Base-by-base conservation (phyloP, 805 yeast genomes). In the Pichia thaimueangensis region DNA sequence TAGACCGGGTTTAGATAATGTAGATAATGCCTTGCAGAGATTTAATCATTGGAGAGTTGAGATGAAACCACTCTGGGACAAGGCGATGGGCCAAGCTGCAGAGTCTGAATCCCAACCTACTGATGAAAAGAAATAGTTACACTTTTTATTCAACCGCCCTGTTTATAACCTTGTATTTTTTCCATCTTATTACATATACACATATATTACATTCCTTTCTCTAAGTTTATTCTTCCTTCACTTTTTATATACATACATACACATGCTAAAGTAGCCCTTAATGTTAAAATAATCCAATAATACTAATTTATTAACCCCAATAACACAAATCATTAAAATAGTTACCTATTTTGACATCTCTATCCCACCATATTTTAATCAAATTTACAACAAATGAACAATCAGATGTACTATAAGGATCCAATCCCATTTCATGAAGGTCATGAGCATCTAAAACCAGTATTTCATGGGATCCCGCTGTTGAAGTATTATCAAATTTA, bases 1-100 rank as follows among this genome's bases (percentile, higher is more conserved):
- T 15, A 78, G 99, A 53, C 98, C 98, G 0, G 98, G 96, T 0
- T 67, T 88, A 48, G 98, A 93, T 62, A 71, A 70, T 45, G 54
- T 78, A 1, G 63, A 66, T 1, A 81, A 71, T 51, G 86, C 81
- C 3, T 55, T 60, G 41, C 97, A 88, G 58, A 72, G 97, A 47
- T 65, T 83, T 40, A 62, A 62, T 19, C 81, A 73, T 53, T 86
- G 89, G 82, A 41, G 49, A 17, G 22, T 39, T n/a, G 58, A 49
- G 21, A 65, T 79, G 37, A 68, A 70, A 39, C 87, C 88, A 11
- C 58, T 75, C 33, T 76, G 84, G 78, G 70, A 74, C 50, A 70
- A 78, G 57, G 94, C 94, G 13, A 68, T 85, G 77, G 88, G 87
- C 8, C 70, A 65, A 45, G 52, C 58, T 36, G 56, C 16, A 13